Evolutionary conservation across 1,139 yeast species (phyloP), one percentile per base, ranked within the genome.

Genomic region (Blastobotrys serpentis): DNA sequence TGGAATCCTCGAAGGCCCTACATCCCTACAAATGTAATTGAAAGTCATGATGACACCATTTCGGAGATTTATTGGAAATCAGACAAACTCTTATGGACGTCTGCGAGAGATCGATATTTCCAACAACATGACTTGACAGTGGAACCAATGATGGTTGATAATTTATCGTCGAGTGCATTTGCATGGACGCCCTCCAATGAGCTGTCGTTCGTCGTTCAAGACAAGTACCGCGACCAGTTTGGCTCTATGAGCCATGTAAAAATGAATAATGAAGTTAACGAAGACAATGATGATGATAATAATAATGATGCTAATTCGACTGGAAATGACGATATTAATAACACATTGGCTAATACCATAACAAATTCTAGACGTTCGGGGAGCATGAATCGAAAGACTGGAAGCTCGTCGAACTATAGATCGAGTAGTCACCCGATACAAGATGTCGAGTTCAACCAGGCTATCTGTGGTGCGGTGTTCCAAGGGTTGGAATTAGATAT

Each of bases 1-100:
- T 92, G 88, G 78, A 82, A 83, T 46, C 71, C 90, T 43, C 75
- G 77, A 40, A 72, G 97, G 52, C 86, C 83, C 56, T 84, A 77
- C 61, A 78, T 90, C 11, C 96, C 98, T 0, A 75, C 77, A 46
- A 81, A 84, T 59, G 75, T 82, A 2, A 70, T 87, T 32, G 81
- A 79, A 43, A 61, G 68, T 10, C 86, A 81, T 57, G 52, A 71
- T 0, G 74, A 73, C 16, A 73, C 73, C 21, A 73, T 79, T 1
- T 75, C 82, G 0, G 83, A 79, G 2, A 55, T 81, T 1, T 57
- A 62, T 19, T 79, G 77, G 73, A 73, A 77, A 19, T 71, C 75
- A 34, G 77, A 79, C 1, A 70, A 71, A 38, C 73, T 73, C 44
- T 72, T 81, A 8, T 73, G 80, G 68, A 73, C 80, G 25, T 71